phyloP scores from a whole-genome alignment of 1,284 basidiomycete genomes.

The Trichosporon ovoides region DNA sequence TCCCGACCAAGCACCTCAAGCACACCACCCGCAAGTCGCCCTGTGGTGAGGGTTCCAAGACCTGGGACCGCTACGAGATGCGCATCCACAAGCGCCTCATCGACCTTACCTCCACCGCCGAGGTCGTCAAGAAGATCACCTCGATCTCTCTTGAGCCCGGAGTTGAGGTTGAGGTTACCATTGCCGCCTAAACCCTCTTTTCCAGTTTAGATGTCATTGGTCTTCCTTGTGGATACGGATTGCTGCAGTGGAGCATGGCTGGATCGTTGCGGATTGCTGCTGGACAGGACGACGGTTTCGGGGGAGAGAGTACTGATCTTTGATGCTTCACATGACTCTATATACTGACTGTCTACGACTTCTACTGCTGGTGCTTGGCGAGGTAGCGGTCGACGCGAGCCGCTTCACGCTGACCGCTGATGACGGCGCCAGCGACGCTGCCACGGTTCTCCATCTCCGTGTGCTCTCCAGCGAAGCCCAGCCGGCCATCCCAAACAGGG shows the following conservation, averaged over 20 bases:
- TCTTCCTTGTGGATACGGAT: neutral
- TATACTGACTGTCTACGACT: neutral
- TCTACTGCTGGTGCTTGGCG: constrained; percentile 9
- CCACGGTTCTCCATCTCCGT: constrained; percentile 53
- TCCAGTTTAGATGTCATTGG: constrained; percentile 6
- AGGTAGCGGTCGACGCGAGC: constrained; percentile 39
- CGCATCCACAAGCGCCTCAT: constrained; percentile 99
- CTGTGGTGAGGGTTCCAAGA: constrained; percentile 99
- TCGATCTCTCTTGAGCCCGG: constrained; percentile 98
- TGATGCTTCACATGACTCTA: neutral
- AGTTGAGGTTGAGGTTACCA: constrained; percentile 99
- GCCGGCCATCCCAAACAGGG: constrained; percentile 48
- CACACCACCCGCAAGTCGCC: constrained; percentile 99
- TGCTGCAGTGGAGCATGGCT: neutral
- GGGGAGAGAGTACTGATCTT: neutral
- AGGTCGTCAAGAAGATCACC: constrained; percentile 99
- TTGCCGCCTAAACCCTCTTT: constrained; percentile 55
- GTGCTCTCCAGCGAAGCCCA: constrained; percentile 55
- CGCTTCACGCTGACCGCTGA: constrained; percentile 50
- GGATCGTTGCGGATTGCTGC: neutral
- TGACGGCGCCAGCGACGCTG: constrained; percentile 50
- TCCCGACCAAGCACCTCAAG: constrained; percentile 97
- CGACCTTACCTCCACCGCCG: constrained; percentile 96
- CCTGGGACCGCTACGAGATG: constrained; percentile 99
- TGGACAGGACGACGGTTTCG: no score